Base-by-base conservation (phyloP, 306 rosid species). In the Vicia faba region DNA sequence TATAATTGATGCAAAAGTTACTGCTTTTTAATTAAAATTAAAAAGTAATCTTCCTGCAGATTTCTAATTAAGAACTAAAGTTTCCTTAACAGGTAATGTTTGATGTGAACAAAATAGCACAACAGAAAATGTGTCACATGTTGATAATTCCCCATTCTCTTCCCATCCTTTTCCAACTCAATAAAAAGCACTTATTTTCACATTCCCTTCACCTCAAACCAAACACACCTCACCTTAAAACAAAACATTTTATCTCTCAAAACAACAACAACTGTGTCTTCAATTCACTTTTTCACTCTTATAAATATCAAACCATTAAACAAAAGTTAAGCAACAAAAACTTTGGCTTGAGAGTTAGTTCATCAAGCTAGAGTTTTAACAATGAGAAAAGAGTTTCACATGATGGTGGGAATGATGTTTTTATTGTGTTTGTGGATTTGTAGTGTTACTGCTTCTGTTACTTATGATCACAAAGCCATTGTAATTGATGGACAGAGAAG, bases 381-480 rank as follows among this genome's bases (percentile, higher is more conserved):
- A 60, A 60, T 11, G 31, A 18, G 14, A 23, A 23, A 15, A 51
- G 62, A 39, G 14, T 56, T 73, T 64, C 51, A 75, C 25, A 40
- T 65, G 13, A 26, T 78, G 8, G 19, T 78, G 8, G 61, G 61
- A 16, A 35, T 78, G 16, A 29, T 74, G 0, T 41, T 66, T 38
- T 33, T 72, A 28, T 10, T 67, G 11, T 66, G 60, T 56, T 62
- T 66, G 5, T 82, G 78, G 78, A 68, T 75, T 82, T 81, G 73
- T 60, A 1, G 69, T 49, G 85, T 84, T 26, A 70, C 72, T 19
- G 95, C 95, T 15, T 81, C 86, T 59, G 98, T 92, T 38, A 73
- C 69, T 7, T 89, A 89, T 59, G 96, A 89, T 58, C 82, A 78
- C 67, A 84, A 83, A 51, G 79, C 92, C 33, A 8, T 92, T 62